Evolutionary conservation across 768 basidiomycete genomes (phyloP).

Genomic region (Trametes punicea): DNA sequence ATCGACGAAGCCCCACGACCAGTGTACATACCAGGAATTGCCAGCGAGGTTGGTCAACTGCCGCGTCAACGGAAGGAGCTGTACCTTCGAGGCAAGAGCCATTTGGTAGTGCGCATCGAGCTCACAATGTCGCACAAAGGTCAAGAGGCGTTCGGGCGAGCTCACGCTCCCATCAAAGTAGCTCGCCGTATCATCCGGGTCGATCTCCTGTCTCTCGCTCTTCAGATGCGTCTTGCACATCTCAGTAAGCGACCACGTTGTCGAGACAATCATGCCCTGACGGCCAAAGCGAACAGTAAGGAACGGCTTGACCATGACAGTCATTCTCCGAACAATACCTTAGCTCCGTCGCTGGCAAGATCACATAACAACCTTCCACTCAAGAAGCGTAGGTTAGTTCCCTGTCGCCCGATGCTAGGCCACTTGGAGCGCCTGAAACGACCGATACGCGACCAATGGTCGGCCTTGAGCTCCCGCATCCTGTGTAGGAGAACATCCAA

Average conservation of each 20-base stretch:
- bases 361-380: conserved; percentile 89
- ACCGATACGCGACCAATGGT: conserved; percentile 93
- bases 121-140: conserved; percentile 91
- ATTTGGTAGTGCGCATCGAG: conserved; percentile 96
- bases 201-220: conserved; percentile 86
- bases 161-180: conserved; percentile 85
- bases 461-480: conserved; percentile 85
- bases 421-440: conserved; percentile 82
- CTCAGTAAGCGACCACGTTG: conserved; percentile 97
- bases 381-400: conserved; percentile 79
- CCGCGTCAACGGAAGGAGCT: conserved; percentile 87
- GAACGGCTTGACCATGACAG: background rate
- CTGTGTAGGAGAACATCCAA: conserved; percentile 89
- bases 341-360: conserved; percentile 90
- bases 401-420: conserved; percentile 79
- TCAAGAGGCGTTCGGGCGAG: conserved; percentile 73
- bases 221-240: conserved; percentile 93
- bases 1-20: background rate
- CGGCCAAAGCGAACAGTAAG: background rate
- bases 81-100: conserved; percentile 93
- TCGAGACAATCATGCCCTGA: conserved; percentile 94
- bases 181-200: conserved; percentile 88
- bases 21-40: conserved; percentile 77
- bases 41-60: conserved; percentile 96
- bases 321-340: conserved; percentile 46